These are phyloP conservation scores for Zizania latifolia DNA, from an alignment of 176 grass and related monocot genomes.

Conservation along the genomic window DNA sequence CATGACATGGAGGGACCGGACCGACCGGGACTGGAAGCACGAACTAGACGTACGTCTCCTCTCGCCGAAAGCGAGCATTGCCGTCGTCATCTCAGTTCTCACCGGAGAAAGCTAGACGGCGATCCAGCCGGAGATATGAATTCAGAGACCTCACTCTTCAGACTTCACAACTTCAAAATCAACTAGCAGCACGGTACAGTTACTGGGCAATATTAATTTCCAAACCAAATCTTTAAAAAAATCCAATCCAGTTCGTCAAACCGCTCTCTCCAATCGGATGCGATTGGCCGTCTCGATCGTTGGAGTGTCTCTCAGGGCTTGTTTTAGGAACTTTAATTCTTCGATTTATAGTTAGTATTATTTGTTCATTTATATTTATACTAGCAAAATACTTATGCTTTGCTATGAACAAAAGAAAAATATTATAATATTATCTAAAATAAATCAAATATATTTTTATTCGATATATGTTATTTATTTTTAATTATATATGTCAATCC, in stretches of 20 bases:
- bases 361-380: too few relatives aligned
- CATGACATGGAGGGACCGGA: not conserved
- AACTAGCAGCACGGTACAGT: not conserved
- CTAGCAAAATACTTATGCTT: too few relatives aligned
- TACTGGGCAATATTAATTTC: not conserved
- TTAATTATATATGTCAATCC: too few relatives aligned
- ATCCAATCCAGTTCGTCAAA: not conserved
- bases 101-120: not conserved
- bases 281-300: too few relatives aligned
- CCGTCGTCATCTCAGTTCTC: not conserved
- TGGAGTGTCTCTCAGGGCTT: too few relatives aligned
- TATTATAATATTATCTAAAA: too few relatives aligned
- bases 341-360: too few relatives aligned
- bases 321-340: too few relatives aligned
- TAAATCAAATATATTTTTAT: too few relatives aligned
- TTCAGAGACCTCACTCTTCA: constrained; percentile 21
- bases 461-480: too few relatives aligned
- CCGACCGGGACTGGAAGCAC: not conserved
- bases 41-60: not conserved
- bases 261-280: too few relatives aligned
- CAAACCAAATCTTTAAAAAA: not conserved
- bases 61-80: not conserved
- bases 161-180: not conserved
- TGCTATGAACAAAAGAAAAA: too few relatives aligned
- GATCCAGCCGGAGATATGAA: not conserved